Evolutionary conservation across 495 filamentous ascomycete species (phyloP), one percentile per base, ranked within the genome.

Genomic region (Aspergillus panamensis): DNA sequence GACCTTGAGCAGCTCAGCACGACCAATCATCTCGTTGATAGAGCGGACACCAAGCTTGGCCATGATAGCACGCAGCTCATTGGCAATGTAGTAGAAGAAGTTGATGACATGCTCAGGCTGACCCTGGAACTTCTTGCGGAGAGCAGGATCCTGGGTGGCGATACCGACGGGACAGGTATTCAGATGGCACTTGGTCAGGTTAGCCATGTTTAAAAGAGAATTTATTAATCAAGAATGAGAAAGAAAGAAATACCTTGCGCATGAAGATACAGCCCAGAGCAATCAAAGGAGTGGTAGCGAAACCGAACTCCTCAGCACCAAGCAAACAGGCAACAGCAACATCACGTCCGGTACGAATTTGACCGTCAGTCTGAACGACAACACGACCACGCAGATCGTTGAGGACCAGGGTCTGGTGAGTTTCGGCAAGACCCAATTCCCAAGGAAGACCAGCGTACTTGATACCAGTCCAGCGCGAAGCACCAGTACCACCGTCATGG

Each of bases 21-120:
- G 93, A 19, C 94, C 94, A 64, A 99, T 90, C 94, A 97, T 97
- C 73, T 99, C 94, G 64, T 99, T 99, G 69, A 99, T 85, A 30
- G 89, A 96, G 48, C 94, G 84, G 80, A 97, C 88, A 54, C 94
- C 94, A 62, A 97, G 82, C 72, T 89, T 93, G 30, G 94, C 93
- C 94, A 99, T 97, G 74, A 99, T 97, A 16, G 94, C 92, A 60
- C 94, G 87, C 58, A 99, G 85, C 78, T 99, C 94, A 66, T 99
- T 99, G 59, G 95, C 86, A 48, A 99, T 82, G 65, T 99, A 99
- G 77, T 96, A 99, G 78, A 99, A 99, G 82, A 97, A 99, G 80
- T 99, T 99, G 74, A 99, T 99, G 45, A 96, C 94, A 68, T 99
- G 91, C 73, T 99, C 94, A 7, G 94, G 93, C 0, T 90, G 92